Base-by-base conservation (phyloP, 768 basidiomycete genomes). In the Podaxis sp. region DNA sequence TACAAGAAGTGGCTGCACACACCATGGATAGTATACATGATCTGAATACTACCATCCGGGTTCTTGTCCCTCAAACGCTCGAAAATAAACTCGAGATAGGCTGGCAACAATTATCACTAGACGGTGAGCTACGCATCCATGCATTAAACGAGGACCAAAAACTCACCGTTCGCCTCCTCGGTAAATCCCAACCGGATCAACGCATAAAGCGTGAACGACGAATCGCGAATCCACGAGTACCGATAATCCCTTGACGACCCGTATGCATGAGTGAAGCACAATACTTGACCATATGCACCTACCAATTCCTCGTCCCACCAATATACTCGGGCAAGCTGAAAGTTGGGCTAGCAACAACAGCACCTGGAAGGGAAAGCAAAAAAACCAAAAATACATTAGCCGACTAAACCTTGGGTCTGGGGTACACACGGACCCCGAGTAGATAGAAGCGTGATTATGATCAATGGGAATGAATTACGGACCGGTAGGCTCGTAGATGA, bases 21-120 rank as follows among this genome's bases (percentile, higher is more conserved):
- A 82, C 94, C 94, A 59, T 96, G 93, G 58, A 97, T 98, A 32
- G 93, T 96, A 70, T 95, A 95, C 95, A 98, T 94, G 67, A 96
- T 98, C 71, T 98, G 94, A 23, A 98, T 73, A 46, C 91, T 92
- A 1, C 95, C 95, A 69, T 98, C 94, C 0, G 87, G 82, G 69
- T 95, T 95, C 77, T 88, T 89, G 69, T 93, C 74, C 66, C 88
- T 81, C 67, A 97, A 71, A 53, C 93, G 84, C 58, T 89, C 85
- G 63, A 92, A 88, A 50, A 96, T 95, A 72, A 95, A 96, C 62
- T 93, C 91, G 83, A 95, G 88, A 70, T 90, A 97, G 2, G 88
- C 93, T 89, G 67, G 63, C 21, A 16, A 11, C 32, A 6, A 32
- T 32, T 9, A 32, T 2, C 32, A 32, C 32, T 1, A 32, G 32